These are phyloP conservation scores for Vaccinium darrowii DNA, from an alignment of 148 eudicot genomes.

Conservation along the genomic window DNA sequence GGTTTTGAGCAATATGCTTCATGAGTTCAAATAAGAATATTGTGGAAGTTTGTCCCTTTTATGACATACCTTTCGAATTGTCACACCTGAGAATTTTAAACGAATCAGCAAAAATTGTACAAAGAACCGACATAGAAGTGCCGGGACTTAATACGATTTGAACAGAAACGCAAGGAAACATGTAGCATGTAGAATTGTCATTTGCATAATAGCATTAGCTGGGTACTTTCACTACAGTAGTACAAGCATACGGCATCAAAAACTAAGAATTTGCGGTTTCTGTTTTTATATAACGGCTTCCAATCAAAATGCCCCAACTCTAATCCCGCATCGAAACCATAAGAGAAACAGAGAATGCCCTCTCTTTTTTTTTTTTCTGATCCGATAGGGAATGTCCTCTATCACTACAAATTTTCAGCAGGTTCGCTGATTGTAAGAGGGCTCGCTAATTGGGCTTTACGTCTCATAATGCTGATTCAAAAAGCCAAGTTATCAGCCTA, in stretches of 20 bases:
- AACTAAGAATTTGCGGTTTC: not conserved
- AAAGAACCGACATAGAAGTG: not conserved
- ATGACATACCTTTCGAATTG: not conserved
- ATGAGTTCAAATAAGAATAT: not conserved
- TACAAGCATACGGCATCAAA: not conserved
- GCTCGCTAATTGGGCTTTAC: too few relatives aligned
- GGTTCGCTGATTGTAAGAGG: not conserved
- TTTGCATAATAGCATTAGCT: not conserved
- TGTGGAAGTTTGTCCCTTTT: not conserved
- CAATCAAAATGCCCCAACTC: not conserved
- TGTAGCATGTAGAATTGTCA: not conserved
- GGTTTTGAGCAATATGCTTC: not conserved
- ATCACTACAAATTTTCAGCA: not conserved
- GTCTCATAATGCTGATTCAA: too few relatives aligned
- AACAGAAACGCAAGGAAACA: not conserved
- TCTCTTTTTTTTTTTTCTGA: not conserved
- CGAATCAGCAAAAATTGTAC: not conserved
- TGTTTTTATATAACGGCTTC: not conserved
- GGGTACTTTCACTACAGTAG: not conserved
- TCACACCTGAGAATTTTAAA: constrained; percentile 1
- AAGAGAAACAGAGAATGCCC: not conserved
- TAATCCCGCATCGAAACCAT: not conserved
- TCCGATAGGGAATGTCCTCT: not conserved
- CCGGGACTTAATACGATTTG: not conserved
- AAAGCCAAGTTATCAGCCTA: not conserved